Evolutionary conservation across 2,329 filamentous ascomycete genomes (phyloP).

Genomic region (Xylariales sp.): DNA sequence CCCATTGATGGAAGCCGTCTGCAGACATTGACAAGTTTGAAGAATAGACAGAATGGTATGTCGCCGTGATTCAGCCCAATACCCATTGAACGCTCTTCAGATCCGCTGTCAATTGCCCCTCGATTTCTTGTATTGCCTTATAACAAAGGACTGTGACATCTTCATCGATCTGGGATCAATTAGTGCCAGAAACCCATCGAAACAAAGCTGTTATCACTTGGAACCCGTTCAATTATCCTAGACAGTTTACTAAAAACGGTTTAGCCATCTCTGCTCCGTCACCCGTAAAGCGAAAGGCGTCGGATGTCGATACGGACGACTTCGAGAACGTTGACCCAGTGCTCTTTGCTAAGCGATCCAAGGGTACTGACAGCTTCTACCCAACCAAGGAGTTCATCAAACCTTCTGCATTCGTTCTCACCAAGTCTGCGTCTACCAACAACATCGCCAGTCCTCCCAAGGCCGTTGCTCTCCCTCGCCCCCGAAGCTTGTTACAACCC

Average conservation of each 20-base stretch:
- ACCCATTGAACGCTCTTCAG: background rate
- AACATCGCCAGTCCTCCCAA: conserved; percentile 27
- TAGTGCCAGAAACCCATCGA: too few species aligned
- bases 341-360: conserved; percentile 55
- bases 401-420: conserved; percentile 41
- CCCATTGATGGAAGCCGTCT: conserved; percentile 65
- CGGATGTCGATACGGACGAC: conserved; percentile 46
- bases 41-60: conserved; percentile 73
- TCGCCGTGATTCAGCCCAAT: conserved; percentile 13
- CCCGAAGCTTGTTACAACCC: conserved; percentile 44
- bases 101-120: conserved; percentile 1
- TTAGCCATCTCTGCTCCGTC: conserved; percentile 37
- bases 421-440: conserved; percentile 34
- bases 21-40: conserved; percentile 67
- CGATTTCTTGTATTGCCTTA: too few species aligned
- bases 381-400: conserved; percentile 43
- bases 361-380: conserved; percentile 38
- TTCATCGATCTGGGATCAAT: too few species aligned
- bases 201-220: too few species aligned
- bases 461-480: conserved; percentile 31
- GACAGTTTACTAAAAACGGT: too few species aligned
- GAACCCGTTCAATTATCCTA: too few species aligned
- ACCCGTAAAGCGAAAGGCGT: conserved; percentile 53
- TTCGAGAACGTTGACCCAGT: conserved; percentile 59
- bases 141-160: too few species aligned